Evolutionary conservation across 352 stramenopile genomes (phyloP).

Genomic region (Phytophthora fragariae): DNA sequence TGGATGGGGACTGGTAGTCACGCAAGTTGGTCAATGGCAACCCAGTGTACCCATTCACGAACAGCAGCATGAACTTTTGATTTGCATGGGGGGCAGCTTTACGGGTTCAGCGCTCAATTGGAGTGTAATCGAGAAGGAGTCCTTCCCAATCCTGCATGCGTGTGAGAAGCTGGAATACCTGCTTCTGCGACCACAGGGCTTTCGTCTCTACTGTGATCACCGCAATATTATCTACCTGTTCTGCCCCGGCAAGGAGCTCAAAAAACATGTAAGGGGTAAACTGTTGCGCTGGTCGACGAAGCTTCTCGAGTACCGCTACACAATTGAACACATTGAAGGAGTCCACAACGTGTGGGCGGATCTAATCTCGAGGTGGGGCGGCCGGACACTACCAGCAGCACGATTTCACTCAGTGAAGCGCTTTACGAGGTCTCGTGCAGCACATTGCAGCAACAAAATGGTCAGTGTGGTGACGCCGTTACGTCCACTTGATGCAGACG

Average conservation of each 20-base stretch:
- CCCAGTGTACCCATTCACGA: not conserved
- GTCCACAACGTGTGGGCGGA: slow-evolving; percentile 12
- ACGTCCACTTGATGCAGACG: too few relatives aligned
- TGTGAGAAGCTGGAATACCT: too few relatives aligned
- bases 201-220: too few relatives aligned
- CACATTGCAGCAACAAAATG: not conserved
- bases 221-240: too few relatives aligned
- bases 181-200: too few relatives aligned
- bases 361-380: slow-evolving; percentile 14
- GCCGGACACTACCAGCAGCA: not conserved
- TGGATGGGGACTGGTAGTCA: slow-evolving; percentile 30
- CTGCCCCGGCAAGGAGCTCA: too few relatives aligned
- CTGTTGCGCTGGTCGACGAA: slow-evolving; percentile 18
- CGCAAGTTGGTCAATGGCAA: not conserved
- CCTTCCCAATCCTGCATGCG: too few relatives aligned
- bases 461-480: too few relatives aligned
- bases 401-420: slow-evolving; percentile 6
- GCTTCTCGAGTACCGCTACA: slow-evolving; percentile 15
- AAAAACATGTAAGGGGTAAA: too few relatives aligned
- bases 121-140: too few relatives aligned
- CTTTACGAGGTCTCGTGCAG: not conserved
- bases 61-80: not conserved
- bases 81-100: slow-evolving; percentile 16
- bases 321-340: slow-evolving; percentile 26
- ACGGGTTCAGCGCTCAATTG: too few relatives aligned